Percentiles rank a stretch among this genome's conserved stretches.
These are phyloP conservation scores for Backusella westeae DNA, from an alignment of 192 early-diverging fungal genomes.

Conservation along the genomic window DNA sequence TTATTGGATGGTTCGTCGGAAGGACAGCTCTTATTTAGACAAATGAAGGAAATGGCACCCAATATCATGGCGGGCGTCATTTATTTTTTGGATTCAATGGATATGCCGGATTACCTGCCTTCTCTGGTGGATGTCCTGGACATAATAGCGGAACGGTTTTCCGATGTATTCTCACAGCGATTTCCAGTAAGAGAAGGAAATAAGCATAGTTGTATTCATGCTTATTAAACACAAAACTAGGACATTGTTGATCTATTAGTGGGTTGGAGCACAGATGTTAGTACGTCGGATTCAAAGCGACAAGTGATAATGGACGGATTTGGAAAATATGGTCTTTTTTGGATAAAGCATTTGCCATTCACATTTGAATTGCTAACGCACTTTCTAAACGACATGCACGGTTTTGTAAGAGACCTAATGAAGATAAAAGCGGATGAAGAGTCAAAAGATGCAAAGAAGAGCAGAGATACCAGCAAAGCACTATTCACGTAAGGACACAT, in stretches of 20 bases:
- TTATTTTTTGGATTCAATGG: conserved; percentile 25
- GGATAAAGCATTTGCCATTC: conserved; percentile 46
- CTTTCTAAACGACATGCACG: conserved; percentile 50
- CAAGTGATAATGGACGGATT: conserved; percentile 37
- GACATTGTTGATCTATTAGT: conserved; percentile 65
- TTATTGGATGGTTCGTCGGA: background rate
- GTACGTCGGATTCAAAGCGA: conserved; percentile 36
- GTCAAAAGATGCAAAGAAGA: background rate
- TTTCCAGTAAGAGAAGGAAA: conserved; percentile 12
- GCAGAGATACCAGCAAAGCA: conserved; percentile 5
- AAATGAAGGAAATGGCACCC: conserved; percentile 9
- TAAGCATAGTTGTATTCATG: background rate
- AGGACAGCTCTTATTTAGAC: conserved; percentile 6
- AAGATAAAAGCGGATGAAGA: background rate
- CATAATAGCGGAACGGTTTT: conserved; percentile 1
- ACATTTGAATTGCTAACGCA: conserved; percentile 51
- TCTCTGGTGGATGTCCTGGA: conserved; percentile 1
- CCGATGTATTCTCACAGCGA: conserved; percentile 8
- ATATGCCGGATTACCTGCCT: conserved; percentile 22
- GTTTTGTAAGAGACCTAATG: background rate
- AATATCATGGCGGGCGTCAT: conserved; percentile 19
- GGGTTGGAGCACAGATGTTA: conserved; percentile 67
- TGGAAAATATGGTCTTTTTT: conserved; percentile 41
- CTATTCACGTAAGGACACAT: conserved; percentile 17
- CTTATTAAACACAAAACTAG: conserved; percentile 14